These are phyloP conservation scores for Aspergillus ostianus DNA, from an alignment of 495 filamentous ascomycete genomes.

Conservation along the genomic window DNA sequence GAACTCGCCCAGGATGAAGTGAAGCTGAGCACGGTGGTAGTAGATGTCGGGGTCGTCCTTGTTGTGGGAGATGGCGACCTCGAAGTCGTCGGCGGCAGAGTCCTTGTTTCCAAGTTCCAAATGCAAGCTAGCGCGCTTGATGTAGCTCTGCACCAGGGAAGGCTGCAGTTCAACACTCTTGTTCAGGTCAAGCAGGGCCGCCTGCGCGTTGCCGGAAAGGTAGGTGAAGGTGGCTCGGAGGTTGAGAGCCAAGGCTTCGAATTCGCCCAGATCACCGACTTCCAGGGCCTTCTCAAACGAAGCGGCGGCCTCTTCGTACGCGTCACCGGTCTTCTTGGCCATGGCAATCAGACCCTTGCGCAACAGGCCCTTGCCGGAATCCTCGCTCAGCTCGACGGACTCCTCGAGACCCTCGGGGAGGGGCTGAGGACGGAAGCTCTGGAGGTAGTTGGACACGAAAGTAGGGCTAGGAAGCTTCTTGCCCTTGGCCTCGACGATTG, in stretches of 20 bases:
- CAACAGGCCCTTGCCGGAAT: conserved; percentile 79
- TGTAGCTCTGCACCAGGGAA: conserved; percentile 88
- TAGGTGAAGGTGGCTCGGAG: conserved; percentile 95
- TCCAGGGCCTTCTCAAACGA: conserved; percentile 89
- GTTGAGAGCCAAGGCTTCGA: conserved; percentile 91
- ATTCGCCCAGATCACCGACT: conserved; percentile 68
- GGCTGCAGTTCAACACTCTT: conserved; percentile 91
- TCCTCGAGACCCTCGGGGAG: conserved; percentile 83
- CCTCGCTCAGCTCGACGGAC: conserved; percentile 67
- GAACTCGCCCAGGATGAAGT: conserved; percentile 96
- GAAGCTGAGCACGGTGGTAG: conserved; percentile 97
- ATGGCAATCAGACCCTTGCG: conserved; percentile 78
- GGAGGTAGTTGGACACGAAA: conserved; percentile 97
- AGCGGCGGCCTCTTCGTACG: conserved; percentile 80
- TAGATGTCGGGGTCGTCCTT: conserved; percentile 93
- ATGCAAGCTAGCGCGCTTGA: conserved; percentile 98
- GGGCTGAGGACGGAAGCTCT: conserved; percentile 84
- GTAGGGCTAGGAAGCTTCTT: conserved; percentile 89
- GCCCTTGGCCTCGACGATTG: conserved; percentile 73
- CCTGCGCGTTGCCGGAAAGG: conserved; percentile 79
- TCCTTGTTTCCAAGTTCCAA: conserved; percentile 90
- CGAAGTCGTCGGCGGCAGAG: conserved; percentile 83
- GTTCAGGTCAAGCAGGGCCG: conserved; percentile 78
- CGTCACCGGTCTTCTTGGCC: conserved; percentile 79
- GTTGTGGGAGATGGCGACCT: conserved; percentile 80